Base-by-base conservation (phyloP, 1,284 basidiomycete genomes). In the Tetrapyrgos nigripes region DNA sequence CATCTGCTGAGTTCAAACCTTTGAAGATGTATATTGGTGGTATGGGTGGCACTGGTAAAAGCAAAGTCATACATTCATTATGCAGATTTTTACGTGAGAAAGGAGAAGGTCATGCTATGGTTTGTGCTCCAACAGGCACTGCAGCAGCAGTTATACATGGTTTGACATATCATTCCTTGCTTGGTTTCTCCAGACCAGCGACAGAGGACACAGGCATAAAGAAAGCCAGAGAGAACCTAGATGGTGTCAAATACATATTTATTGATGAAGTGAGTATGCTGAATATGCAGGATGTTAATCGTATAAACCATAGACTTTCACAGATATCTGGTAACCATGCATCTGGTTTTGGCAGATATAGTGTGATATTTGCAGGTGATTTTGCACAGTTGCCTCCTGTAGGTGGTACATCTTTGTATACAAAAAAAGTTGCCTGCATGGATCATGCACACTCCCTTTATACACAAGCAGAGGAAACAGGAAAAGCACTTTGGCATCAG, bases 31-130 rank as follows among this genome's bases (percentile, higher is more conserved):
- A 70, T 47, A 17, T 76, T 14, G 71, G 67, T 14, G 74, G 73
- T 14, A 66, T 68, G 62, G 73, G 63, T 14, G 70, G 74, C 6
- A 74, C 70, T 5, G 72, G 74, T 2, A 76, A 78, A 62, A 70
- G 72, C 8, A 69, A 66, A 21, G 76, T 79, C 0, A 65, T 79
- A 0, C 64, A 70, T 26, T 68, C 74, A 1, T 27, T 76, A 3
- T 43, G 50, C 3, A 19, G 28, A 8, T 51, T 57, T 23, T 57
- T 57, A n/a, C 6, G 31, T 4, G 4, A 4, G 11, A 23, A 49
- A 24, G 46, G 29, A 9, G 14, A 55, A n/a, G 2, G 10, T 2
- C 13, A 23, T 4, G 1, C 28, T 3, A n/a, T 55, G 3, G 4
- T 55, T 3, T 8, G 5, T 19, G 26, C 54, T 2, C 33, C 17